Evolutionary conservation across 768 basidiomycete genomes (phyloP).

Genomic region (Mycena galopus): DNA sequence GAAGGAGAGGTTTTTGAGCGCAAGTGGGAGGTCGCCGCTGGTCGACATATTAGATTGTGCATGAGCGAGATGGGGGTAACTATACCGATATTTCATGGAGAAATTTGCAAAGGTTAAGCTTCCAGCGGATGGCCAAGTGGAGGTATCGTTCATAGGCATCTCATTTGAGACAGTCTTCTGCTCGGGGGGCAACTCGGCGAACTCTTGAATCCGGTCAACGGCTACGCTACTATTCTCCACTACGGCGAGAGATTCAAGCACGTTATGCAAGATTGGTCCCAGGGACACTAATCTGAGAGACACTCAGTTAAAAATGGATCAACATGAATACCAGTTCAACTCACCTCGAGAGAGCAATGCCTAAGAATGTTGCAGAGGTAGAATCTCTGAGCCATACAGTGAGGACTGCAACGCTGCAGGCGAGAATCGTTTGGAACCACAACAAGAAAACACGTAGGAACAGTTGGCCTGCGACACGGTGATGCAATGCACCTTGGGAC

Average conservation of each 20-base stretch:
- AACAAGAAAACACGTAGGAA: constrained; percentile 28
- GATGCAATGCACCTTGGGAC: constrained; percentile 27
- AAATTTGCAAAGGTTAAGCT: constrained; percentile 7
- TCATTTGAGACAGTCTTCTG: background rate
- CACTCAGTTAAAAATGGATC: background rate
- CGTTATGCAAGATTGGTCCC: background rate
- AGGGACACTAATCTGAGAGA: constrained; percentile 17
- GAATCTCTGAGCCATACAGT: constrained; percentile 23
- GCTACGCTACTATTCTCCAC: constrained; percentile 25
- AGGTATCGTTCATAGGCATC: background rate
- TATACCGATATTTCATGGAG: constrained; percentile 32
- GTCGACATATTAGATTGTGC: background rate
- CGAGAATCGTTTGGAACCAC: constrained; percentile 29
- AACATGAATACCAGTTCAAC: background rate
- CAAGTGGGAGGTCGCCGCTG: constrained; percentile 24
- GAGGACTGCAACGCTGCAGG: constrained; percentile 15
- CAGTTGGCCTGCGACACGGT: constrained; percentile 20
- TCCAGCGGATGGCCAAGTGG: constrained; percentile 26
- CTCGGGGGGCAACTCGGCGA: constrained; percentile 21
- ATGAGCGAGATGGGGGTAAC: background rate
- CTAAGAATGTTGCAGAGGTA: constrained; percentile 23
- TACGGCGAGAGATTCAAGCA: constrained; percentile 8
- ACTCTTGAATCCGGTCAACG: constrained; percentile 28
- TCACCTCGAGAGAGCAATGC: constrained; percentile 16
- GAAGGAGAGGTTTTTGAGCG: constrained; percentile 24